Evolutionary conservation across 495 filamentous ascomycete species (phyloP), one percentile per base, ranked within the genome.

Genomic region (Viridothelium virens): DNA sequence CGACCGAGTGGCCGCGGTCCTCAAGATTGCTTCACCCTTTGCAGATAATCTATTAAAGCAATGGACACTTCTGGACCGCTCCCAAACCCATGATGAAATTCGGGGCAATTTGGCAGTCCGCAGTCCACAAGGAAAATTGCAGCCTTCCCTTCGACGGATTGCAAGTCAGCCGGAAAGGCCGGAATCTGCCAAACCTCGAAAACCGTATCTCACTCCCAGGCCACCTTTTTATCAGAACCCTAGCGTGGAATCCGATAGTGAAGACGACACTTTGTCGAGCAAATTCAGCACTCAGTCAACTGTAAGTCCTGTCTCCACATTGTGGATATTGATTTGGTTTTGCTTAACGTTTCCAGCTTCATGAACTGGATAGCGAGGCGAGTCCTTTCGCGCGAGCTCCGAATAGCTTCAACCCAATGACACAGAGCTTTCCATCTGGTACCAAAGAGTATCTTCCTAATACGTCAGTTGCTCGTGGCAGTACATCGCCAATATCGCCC

Each of bases 231-330:
- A 59, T 31, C 4, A 34, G 53, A 59, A 33, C 36, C 53, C 53
- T 33, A 59, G 53, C 53, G 53, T 59, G 11, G 53, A 59, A 36
- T 59, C 53, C 9, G 53, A 59, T 59, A 59, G 53, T 14, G 53
- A 59, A 59, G 53, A 59, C 31, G 53, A 59, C 3, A 36, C 53
- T 3, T 7, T 18, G 31, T 36, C 53, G 7, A 33, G 53, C 53
- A 53, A 25, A n/a, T 53, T 53, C 18, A 53, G 48, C 18, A 59
- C 18, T 36, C 25, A 59, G 31, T 59, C 53, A 10, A 59, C 53
- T 34, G 53, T 59, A 18, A 36, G 53, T 59, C 48, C 9, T 46
- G 25, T 25, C 25, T 53, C 48, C 18, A 25, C 18, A 14, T 34
- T n/a, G 11, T 59, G 18, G 31, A 59, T 10, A 44, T 7, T 44